Evolutionary conservation across 768 basidiomycete species (phyloP), one percentile per base, ranked within the genome.

Genomic region (Pulveroboletus sp.): DNA sequence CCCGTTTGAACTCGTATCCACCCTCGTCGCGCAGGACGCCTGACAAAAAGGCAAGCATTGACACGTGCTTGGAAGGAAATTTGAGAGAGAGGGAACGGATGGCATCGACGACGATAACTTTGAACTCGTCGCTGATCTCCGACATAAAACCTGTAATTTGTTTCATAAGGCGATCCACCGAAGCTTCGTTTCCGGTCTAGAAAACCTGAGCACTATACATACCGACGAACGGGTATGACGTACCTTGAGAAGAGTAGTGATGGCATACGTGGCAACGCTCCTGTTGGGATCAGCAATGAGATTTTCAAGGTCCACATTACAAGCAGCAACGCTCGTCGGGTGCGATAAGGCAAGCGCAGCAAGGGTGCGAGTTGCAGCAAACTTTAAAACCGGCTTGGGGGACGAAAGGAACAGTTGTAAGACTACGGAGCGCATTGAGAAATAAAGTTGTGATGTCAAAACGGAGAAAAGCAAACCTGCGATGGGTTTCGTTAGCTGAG

Each of bases 51-150:
- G 87, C 82, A 49, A 99, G 86, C 95, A 99, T 98, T 34, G 93
- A 88, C 2, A 82, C 87, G 62, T 99, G 94, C 73, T 99, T 99
- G 27, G 87, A 74, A 3, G 97, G 97, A 79, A 99, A 99, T 70
- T 99, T 99, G 74, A 99, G 85, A 72, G 94, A 98, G 25, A 99
- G 83, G 9, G 95, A 93, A 43, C 97, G 90, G 66, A 99, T 94
- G 49, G 97, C 97, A 52, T 97, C 94, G 47, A 99, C 97, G 41
- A 99, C 97, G 72, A 99, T 97, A 65, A 98, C 94, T 76, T 97
- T 98, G 82, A 99, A 99, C 71, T 99, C 97, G 69, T 99, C 97
- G 56, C 92, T 95, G 71, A 99, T 98, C 69, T 99, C 97, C 49
- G 87, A 81, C 94, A 99, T 97, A 76, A 99, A 99, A 34, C 93